phyloP scores from a whole-genome alignment of 257 asterid species.

The Salvia rosmarinus region DNA sequence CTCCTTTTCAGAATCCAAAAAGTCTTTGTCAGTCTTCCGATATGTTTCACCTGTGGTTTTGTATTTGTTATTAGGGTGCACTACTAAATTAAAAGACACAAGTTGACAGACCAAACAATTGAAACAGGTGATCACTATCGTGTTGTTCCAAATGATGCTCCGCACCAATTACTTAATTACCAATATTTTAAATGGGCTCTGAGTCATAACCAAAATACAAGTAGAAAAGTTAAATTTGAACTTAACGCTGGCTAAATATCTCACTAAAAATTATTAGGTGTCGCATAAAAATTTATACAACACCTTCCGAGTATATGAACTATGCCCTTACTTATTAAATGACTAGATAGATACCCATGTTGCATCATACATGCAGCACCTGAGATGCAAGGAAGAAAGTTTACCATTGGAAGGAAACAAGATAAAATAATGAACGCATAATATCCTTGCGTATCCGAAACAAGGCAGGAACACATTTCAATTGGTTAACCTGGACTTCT shows the following conservation, averaged over 20 bases:
- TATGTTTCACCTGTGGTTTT: slow-evolving; percentile 76
- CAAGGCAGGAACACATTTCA: slow-evolving; percentile 13
- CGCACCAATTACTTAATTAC: background rate
- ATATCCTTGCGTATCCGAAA: slow-evolving; percentile 5
- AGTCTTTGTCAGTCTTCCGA: slow-evolving; percentile 77
- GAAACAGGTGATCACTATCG: slow-evolving; percentile 4
- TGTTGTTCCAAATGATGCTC: slow-evolving; percentile 17
- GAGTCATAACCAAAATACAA: background rate
- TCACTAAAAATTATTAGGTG: background rate
- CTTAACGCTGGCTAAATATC: background rate
- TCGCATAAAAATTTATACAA: background rate
- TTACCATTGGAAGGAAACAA: slow-evolving; percentile 13
- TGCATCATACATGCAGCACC: background rate
- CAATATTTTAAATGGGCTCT: background rate
- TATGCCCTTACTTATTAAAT: slow-evolving; percentile 6
- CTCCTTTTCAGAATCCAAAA: slow-evolving; percentile 91
- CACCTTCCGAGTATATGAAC: slow-evolving; percentile 4
- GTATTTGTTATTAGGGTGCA: slow-evolving; percentile 28
- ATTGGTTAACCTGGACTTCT: slow-evolving; percentile 17
- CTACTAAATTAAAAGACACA: slow-evolving; percentile 7
- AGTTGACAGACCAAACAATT: background rate
- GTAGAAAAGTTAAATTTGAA: background rate
- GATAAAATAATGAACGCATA: background rate
- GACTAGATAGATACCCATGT: background rate
- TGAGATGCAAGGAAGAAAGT: slow-evolving; percentile 13